Evolutionary conservation across 768 basidiomycete genomes (phyloP), one percentile per base, ranked within the genome.

Genomic region (Dentipellis sp.): DNA sequence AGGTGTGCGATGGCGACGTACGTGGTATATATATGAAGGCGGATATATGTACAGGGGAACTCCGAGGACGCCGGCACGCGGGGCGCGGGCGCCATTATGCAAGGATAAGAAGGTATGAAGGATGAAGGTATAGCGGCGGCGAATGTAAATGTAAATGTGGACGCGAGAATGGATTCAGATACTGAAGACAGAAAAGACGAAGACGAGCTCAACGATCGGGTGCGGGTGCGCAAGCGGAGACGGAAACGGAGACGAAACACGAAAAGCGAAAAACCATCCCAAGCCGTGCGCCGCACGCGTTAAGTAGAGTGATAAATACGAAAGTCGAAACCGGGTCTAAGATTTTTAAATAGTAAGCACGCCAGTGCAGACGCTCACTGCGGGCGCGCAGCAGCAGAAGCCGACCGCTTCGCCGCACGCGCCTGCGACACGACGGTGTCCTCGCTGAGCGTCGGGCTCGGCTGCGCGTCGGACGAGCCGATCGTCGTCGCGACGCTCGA

Each of bases 401-500:
- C 29, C 52, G 10, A 19, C 10, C 23, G 54, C 54, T 37, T 48
- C 29, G 46, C n/a, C 16, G 45, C 46, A 23, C 45, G 54, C 10
- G 45, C 54, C 34, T 48, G 54, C 47, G 59, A 61, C 22, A 58
- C 59, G 10, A 56, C 54, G 72, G 75, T 75, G 54, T 75, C 69
- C 54, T 77, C 71, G 52, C 72, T 77, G 54, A 74, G 64, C 14
- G 69, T 69, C 2, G 71, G 67, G 56, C 73, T 73, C 7, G 68
- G 65, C 55, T 71, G 70, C 10, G 68, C 52, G 36, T 68, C 72
- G 60, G 45, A 58, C 29, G 29, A 29, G 37, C 71, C 72, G 22
- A 77, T 78, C 5, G 81, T 76, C 9, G 79, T 82, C 59, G 79
- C 72, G 21, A 71, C 68, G 50, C 75, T 88, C 34, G 77, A 77